Base-by-base conservation (phyloP, 495 filamentous ascomycete genomes). In the Penicillium pulvis region DNA sequence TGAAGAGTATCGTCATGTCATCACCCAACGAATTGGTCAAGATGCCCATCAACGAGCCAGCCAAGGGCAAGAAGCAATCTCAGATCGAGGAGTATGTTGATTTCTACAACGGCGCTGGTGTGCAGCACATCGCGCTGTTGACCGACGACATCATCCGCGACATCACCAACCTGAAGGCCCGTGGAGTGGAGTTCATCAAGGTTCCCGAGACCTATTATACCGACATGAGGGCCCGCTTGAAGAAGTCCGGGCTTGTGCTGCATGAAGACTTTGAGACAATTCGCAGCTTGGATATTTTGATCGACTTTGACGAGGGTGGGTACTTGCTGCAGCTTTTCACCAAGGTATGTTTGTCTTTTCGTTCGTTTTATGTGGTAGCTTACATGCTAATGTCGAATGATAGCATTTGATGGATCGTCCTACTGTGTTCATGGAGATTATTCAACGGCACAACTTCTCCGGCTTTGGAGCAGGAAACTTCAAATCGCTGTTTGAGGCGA, bases 1-100 rank as follows among this genome's bases (percentile, higher is more conserved):
- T 97, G 26, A 88, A 86, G 68, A 88, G 83, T 64, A 85, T 96
- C 61, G 93, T 97, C 63, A 94, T 97, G 90, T 84, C 90, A 12
- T 89, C 85, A 2, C 83, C 86, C n/a, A 88, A 89, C 72, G 86
- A 91, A 47, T 67, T 86, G 6, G 88, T 97, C 62, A 96, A 96
- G 72, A 97, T 97, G 90, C 93, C 93, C 62, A 93, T 97, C 82
- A 97, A 97, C 81, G 91, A 97, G 76, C 93, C 92, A 3, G 92
- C 93, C 0, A 80, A 84, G 43, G 93, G 92, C 50, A 91, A 91
- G 73, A 89, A 87, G 67, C 87, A 88, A 71, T 88, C 84, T 2
- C 93, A 97, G 74, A 97, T 97, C 67, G 92, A 96, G 70, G 93
- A 97, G 73, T 97, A 90, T 69, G 85, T 96, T 45, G 80, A 90